Evolutionary conservation across 257 asterid species (phyloP), one percentile per base, ranked within the genome.

Genomic region (Solanum corneliomulleri): DNA sequence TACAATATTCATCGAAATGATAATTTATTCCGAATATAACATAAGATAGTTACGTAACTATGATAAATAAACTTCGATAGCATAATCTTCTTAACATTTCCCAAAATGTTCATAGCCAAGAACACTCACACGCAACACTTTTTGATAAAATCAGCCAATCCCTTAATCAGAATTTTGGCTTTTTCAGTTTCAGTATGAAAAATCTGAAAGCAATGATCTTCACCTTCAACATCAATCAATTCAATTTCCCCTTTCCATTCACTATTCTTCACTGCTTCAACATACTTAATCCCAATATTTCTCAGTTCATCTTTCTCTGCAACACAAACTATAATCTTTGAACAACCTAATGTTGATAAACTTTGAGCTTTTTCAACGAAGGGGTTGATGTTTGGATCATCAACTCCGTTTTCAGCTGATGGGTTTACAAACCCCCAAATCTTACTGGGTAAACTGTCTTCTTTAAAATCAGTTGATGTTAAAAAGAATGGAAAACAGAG

Each of bases 181-280:
- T 86, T 88, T 62, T 88, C 84, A 37, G 88, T 13, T 3, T 88
- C 47, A 66, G 82, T 64, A 52, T 64, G 25, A 41, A 60, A 85
- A n/a, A 88, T 10, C 35, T 88, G 88, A 25, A 88, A 88, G 70
- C 88, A 86, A 80, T 88, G 90, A 37, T 11, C 88, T 74, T 88
- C 90, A 47, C 89, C 90, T 82, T 86, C 72, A 56, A 88, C 89
- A 31, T 81, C 85, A 82, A 86, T 75, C 45, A 86, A 35, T 15
- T 88, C 87, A 23, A 88, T 69, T 70, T 86, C 88, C 2, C 90
- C 89, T 41, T 82, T 82, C 90, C 90, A 88, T 35, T 45, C 87
- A 87, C 89, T 83, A 13, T 83, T 56, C 69, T 87, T 87, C 56
- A 87, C 76, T 35, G 77, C 89, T 69, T 83, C 85, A 15, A 20